Conservation (phyloP, 2,329 filamentous ascomycete species). For the Gnomoniopsis sp. region DNA sequence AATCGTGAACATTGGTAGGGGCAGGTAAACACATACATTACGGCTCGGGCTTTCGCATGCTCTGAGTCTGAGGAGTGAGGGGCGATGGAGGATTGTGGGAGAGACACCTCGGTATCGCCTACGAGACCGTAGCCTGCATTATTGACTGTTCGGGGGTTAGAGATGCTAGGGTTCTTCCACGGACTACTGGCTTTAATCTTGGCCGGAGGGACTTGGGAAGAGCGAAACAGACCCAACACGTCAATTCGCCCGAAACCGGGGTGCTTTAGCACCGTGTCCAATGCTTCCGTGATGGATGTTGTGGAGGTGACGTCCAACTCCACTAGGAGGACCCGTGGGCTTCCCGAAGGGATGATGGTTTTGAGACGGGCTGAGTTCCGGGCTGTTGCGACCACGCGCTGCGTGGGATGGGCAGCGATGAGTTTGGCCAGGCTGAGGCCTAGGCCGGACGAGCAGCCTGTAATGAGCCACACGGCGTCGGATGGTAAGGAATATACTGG, state of each 20-base stretch:
- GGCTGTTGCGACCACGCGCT: conserved; percentile 27
- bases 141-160: conserved; percentile 22
- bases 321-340: conserved; percentile 34
- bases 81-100: neutral
- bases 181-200: neutral
- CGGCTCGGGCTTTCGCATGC: conserved; percentile 19
- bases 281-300: conserved; percentile 28
- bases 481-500: conserved; percentile 23
- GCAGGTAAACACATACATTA: conserved; percentile 11
- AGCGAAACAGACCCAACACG: conserved; percentile 21
- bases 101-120: conserved; percentile 26
- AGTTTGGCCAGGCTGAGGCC: conserved; percentile 24
- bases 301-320: conserved; percentile 40
- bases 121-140: conserved; percentile 41
- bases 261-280: conserved; percentile 26
- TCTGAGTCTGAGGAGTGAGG: conserved; percentile 19
- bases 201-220: neutral
- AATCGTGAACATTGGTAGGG: neutral
- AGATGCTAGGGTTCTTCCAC: neutral
- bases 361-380: conserved; percentile 33
- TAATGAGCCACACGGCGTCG: conserved; percentile 37
- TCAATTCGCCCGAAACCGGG: conserved; percentile 32
- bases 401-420: conserved; percentile 20
- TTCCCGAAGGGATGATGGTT: conserved; percentile 29
- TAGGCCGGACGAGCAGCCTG: conserved; percentile 29